Base-by-base conservation (phyloP, 306 rosid species). In the Macrotyloma uniflorum region DNA sequence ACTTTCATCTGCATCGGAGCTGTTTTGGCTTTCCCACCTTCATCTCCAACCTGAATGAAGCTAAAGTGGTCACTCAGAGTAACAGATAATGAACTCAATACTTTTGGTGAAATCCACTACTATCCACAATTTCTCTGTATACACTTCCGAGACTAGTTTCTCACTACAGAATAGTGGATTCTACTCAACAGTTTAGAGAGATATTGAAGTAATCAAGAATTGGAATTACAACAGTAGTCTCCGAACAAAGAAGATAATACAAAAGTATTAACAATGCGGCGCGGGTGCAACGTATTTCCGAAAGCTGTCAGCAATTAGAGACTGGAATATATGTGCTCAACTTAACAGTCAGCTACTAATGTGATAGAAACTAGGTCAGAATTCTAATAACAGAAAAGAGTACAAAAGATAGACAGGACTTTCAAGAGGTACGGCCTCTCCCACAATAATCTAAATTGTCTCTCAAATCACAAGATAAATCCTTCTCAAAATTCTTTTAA, bases 1-100 rank as follows among this genome's bases (percentile, higher is more conserved):
- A 90, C 89, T 61, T 93, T 95, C 98, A 90, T 90, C 90, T 93
- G 91, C 99, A 89, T 63, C 1, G 99, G 99, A 35, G 99, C 94
- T 28, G 91, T 85, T 89, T 93, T 93, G 54, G 96, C 93, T 84
- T 88, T 91, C 16, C 99, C 99, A 20, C 26, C 83, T 84, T 95
- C 99, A 70, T 91, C 93, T 63, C 99, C 99, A 62, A 93, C 99
- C 99, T 95, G 88, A 74, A 85, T 61, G 82, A 82, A 68, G 50
- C 45, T 55, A 70, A 53, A 13, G 35, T n/a, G 49, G 35, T 49
- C 62, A 65, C 68, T 63, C 62, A 19, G 50, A 61, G 66, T 16
- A 38, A 26, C 23, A 82, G 50, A 74, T 19, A 63, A 73, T 19
- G 23, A 36, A 35, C 64, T n/a, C 61, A 61, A 53, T 45, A 43